These are phyloP conservation scores for Hansfordia pulvinata DNA, from an alignment of 2,329 filamentous ascomycete species.

Conservation along the genomic window DNA sequence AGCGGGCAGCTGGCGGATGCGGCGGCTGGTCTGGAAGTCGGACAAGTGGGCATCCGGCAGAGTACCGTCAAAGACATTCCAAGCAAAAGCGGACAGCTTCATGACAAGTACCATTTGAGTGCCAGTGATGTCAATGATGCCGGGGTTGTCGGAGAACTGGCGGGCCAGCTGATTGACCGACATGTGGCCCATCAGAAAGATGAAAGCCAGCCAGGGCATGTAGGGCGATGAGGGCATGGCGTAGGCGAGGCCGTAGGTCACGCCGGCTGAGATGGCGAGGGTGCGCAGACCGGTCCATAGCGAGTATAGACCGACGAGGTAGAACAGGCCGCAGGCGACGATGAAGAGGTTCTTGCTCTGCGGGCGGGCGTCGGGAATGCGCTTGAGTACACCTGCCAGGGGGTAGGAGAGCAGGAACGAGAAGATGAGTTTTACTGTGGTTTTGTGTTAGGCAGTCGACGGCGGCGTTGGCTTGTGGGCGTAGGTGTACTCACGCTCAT, in stretches of 20 bases:
- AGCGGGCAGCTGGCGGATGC: constrained; percentile 59
- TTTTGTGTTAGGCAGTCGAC: constrained; percentile 6
- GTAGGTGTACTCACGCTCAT: constrained; percentile 33
- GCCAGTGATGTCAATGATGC: constrained; percentile 73
- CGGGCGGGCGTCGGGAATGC: constrained; percentile 74
- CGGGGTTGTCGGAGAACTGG: constrained; percentile 54
- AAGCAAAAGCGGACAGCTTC: constrained; percentile 94
- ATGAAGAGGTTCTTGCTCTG: constrained; percentile 81
- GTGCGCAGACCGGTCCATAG: constrained; percentile 78
- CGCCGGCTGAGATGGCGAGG: constrained; percentile 64
- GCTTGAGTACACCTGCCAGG: constrained; percentile 75
- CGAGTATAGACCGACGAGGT: constrained; percentile 84
- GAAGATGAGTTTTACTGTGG: constrained; percentile 80
- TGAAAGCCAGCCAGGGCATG: constrained; percentile 96
- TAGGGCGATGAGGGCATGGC: constrained; percentile 68
- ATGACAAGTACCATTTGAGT: constrained; percentile 98
- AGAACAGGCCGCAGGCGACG: constrained; percentile 62
- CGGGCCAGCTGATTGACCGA: constrained; percentile 78
- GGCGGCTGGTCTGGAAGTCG: constrained; percentile 73
- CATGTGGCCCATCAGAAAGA: constrained; percentile 93
- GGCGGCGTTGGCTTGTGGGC: too few species aligned
- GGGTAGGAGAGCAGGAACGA: constrained; percentile 90
- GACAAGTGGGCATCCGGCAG: constrained; percentile 69
- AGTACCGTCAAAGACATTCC: constrained; percentile 91
- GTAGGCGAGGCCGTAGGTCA: constrained; percentile 70